phyloP scores from a whole-genome alignment of 495 filamentous ascomycete genomes.

The Cetradonia linearis region DNA sequence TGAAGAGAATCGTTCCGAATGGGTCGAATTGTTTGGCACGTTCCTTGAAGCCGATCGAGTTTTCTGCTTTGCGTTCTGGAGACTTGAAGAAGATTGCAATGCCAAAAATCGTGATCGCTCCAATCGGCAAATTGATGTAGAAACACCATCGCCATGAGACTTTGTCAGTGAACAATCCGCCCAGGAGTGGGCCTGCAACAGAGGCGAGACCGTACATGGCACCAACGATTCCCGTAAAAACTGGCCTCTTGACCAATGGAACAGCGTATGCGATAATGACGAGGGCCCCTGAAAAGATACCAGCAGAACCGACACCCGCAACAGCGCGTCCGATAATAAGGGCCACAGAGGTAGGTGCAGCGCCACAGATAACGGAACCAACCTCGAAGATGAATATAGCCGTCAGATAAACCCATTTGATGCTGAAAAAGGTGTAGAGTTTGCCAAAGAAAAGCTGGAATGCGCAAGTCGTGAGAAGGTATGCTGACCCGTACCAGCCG shows the following conservation, averaged over 20 bases:
- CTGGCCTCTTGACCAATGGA: conserved; percentile 58
- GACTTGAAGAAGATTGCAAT: conserved; percentile 52
- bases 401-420: conserved; percentile 60
- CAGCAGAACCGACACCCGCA: conserved; percentile 73
- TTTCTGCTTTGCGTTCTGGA: conserved; percentile 39
- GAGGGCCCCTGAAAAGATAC: conserved; percentile 72
- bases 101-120: conserved; percentile 51
- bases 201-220: conserved; percentile 72
- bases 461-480: conserved; percentile 63
- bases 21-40: conserved; percentile 55
- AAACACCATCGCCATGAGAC: conserved; percentile 55
- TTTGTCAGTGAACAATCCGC: conserved; percentile 54
- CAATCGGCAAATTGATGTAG: conserved; percentile 59
- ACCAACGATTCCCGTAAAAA: conserved; percentile 65
- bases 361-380: conserved; percentile 75
- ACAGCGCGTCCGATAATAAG: conserved; percentile 80
- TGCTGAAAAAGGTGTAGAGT: conserved; percentile 67
- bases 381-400: conserved; percentile 74
- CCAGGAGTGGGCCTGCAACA: conserved; percentile 64
- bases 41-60: conserved; percentile 32
- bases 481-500: conserved; percentile 70
- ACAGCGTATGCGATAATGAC: conserved; percentile 71
- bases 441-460: conserved; percentile 68
- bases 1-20: conserved; percentile 53
- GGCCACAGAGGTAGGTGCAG: conserved; percentile 59